Conservation (phyloP, 2,329 filamentous ascomycete species). For the Neobulgaria alba region DNA sequence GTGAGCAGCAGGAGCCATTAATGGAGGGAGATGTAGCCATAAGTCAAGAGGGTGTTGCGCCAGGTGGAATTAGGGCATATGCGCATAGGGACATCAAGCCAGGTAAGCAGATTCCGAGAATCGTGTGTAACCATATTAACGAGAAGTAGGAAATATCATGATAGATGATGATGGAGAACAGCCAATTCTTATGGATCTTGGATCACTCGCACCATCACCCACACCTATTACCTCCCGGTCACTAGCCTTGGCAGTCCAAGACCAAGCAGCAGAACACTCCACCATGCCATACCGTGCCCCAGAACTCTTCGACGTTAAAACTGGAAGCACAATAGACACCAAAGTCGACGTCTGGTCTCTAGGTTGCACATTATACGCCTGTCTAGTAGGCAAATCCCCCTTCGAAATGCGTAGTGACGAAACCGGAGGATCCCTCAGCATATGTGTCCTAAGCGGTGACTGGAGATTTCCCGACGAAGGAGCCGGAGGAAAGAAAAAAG, state of each 20-base stretch:
- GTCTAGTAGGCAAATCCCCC: conserved; percentile 89
- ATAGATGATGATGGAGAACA: conserved; percentile 82
- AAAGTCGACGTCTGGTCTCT: conserved; percentile 98
- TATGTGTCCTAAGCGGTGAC: conserved; percentile 88
- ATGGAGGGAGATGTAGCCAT: conserved; percentile 70
- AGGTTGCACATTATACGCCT: conserved; percentile 95
- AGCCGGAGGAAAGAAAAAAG: conserved; percentile 39
- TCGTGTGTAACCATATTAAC: conserved; percentile 7
- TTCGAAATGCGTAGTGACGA: conserved; percentile 96
- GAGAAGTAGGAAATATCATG: conserved; percentile 76
- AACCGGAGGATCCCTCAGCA: conserved; percentile 84
- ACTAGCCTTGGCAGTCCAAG: conserved; percentile 84
- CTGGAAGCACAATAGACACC: conserved; percentile 81
- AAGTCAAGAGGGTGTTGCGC: conserved; percentile 57
- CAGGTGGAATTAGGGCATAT: conserved; percentile 68
- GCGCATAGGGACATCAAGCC: conserved; percentile 97
- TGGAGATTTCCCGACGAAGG: conserved; percentile 95
- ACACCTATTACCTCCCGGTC: conserved; percentile 85
- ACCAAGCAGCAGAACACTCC: conserved; percentile 88
- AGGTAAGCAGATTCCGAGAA: conserved; percentile 42
- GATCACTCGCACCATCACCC: conserved; percentile 79
- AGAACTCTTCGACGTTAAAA: conserved; percentile 96
- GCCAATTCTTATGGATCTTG: conserved; percentile 95
- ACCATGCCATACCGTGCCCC: conserved; percentile 98
- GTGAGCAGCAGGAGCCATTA: conserved; percentile 70